phyloP scores from a whole-genome alignment of 2,329 filamentous ascomycete species.

The Ceratocystis huliohia region DNA sequence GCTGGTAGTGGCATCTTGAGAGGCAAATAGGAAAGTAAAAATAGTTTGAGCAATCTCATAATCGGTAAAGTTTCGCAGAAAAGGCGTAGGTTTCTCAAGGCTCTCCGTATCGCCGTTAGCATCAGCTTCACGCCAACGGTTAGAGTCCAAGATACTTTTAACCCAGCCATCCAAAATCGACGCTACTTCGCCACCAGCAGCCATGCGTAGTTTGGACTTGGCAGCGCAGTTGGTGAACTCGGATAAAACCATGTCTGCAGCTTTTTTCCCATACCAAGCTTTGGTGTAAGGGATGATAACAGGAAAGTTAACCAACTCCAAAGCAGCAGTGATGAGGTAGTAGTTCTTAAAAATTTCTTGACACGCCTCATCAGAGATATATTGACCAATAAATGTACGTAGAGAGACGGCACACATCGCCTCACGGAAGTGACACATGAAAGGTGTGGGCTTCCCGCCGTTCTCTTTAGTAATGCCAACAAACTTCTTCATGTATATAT shows the following conservation, averaged over 20 bases:
- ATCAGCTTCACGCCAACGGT: conserved; percentile 65
- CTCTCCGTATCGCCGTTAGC: conserved; percentile 57
- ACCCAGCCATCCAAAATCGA: conserved; percentile 98
- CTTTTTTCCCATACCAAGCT: conserved; percentile 95
- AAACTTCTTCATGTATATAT: conserved; percentile 71
- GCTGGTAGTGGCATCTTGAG: conserved; percentile 90
- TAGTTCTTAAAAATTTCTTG: conserved; percentile 95
- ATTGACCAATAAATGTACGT: conserved; percentile 93
- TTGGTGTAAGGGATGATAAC: conserved; percentile 91
- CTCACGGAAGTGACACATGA: conserved; percentile 87
- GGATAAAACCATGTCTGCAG: conserved; percentile 76
- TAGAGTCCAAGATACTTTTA: conserved; percentile 72
- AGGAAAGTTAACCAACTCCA: conserved; percentile 96
- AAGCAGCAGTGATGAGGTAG: conserved; percentile 86
- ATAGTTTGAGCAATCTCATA: conserved; percentile 86
- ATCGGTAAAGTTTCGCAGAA: conserved; percentile 78
- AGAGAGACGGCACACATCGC: conserved; percentile 90
- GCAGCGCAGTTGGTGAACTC: conserved; percentile 87
- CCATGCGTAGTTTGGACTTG: conserved; percentile 87
- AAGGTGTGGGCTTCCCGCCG: conserved; percentile 62
- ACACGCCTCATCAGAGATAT: conserved; percentile 78
- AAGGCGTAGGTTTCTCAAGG: conserved; percentile 65
- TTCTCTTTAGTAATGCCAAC: conserved; percentile 60
- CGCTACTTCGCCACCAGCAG: conserved; percentile 68
- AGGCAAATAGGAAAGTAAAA: conserved; percentile 94